Conservation (phyloP, 2,329 filamentous ascomycete species). For the Ascochyta pisi region DNA sequence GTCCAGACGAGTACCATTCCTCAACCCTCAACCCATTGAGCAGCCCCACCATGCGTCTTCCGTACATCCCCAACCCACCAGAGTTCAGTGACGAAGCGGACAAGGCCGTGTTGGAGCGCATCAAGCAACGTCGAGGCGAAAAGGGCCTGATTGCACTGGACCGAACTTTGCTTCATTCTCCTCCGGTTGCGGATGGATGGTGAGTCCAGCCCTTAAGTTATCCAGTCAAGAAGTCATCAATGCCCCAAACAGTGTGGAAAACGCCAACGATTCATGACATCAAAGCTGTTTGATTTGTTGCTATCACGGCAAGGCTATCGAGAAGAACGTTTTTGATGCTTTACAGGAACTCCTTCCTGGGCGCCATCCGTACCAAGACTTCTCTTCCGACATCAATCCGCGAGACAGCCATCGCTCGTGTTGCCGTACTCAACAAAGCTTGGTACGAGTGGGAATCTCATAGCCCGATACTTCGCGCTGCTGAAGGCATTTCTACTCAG, state of each 20-base stretch:
- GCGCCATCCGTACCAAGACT: slow-evolving; percentile 62
- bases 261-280: background rate
- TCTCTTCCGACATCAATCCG: slow-evolving; percentile 62
- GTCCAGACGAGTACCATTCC: background rate
- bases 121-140: slow-evolving; percentile 59
- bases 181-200: slow-evolving; percentile 64
- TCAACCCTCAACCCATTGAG: background rate
- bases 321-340: background rate
- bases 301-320: background rate
- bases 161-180: slow-evolving; percentile 61
- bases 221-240: background rate
- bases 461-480: slow-evolving; percentile 64
- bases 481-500: slow-evolving; percentile 58
- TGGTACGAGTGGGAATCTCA: slow-evolving; percentile 89
- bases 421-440: slow-evolving; percentile 79
- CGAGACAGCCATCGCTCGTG: slow-evolving; percentile 81
- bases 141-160: slow-evolving; percentile 61
- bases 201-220: slow-evolving; percentile 20
- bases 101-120: slow-evolving; percentile 58
- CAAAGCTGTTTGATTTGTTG: background rate
- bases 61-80: slow-evolving; percentile 61
- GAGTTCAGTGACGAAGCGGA: slow-evolving; percentile 55
- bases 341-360: slow-evolving; percentile 61
- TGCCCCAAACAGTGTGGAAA: background rate
- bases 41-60: slow-evolving; percentile 57